A percentile compares a stretch with the other conserved stretches of the same genome.
Conservation (phyloP, 306 rosid species). For the Cicer pinnatifidum region DNA sequence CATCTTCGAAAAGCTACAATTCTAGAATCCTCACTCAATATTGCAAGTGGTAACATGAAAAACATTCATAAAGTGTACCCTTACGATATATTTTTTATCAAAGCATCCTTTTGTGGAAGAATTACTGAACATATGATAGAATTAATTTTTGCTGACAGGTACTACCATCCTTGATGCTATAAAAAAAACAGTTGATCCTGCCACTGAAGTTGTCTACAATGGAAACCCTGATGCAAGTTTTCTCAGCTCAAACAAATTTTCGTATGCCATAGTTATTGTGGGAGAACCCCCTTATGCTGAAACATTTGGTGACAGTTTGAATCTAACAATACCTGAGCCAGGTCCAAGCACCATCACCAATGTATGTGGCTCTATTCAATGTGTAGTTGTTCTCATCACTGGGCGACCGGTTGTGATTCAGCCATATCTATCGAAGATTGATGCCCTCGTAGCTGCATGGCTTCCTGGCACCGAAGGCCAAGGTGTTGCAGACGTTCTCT, state of each 20-base stretch:
- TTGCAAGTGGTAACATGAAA: background rate
- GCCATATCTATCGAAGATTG: slow-evolving; percentile 65
- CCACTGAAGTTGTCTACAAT: slow-evolving; percentile 73
- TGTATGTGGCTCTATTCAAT: slow-evolving; percentile 66
- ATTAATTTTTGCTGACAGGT: slow-evolving; percentile 51
- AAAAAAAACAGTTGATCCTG: slow-evolving; percentile 66
- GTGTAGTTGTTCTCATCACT: slow-evolving; percentile 71
- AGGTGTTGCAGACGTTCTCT: slow-evolving; percentile 47
- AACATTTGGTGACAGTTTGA: slow-evolving; percentile 76
- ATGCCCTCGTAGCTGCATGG: slow-evolving; percentile 94
- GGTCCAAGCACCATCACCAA: slow-evolving; percentile 75
- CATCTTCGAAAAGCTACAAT: background rate
- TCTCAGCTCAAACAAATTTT: slow-evolving; percentile 66
- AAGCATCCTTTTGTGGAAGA: background rate
- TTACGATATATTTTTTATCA: background rate
- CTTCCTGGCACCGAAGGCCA: slow-evolving; percentile 80
- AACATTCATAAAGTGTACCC: slow-evolving; percentile 2
- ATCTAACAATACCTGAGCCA: slow-evolving; percentile 70
- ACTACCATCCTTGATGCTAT: slow-evolving; percentile 84
- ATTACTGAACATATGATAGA: background rate
- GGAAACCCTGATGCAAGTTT: slow-evolving; percentile 69
- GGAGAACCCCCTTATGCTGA: slow-evolving; percentile 95
- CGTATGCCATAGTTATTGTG: slow-evolving; percentile 74
- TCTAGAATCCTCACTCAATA: background rate
- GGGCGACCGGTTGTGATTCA: slow-evolving; percentile 91